These are phyloP conservation scores for Didymellaceae sp. DNA, from an alignment of 2,329 filamentous ascomycete genomes.

Conservation along the genomic window DNA sequence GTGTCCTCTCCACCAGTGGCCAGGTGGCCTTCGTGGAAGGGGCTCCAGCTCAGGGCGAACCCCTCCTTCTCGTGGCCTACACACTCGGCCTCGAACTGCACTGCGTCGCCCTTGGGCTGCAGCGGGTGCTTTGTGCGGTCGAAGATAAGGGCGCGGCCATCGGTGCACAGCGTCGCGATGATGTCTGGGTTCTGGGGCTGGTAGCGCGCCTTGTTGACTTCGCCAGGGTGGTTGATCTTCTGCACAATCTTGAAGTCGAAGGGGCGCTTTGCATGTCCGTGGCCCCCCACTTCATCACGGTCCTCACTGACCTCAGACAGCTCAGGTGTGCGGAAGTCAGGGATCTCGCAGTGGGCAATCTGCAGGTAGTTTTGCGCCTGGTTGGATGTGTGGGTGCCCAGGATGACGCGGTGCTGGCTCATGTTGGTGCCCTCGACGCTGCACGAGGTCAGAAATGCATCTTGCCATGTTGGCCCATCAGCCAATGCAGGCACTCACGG, in stretches of 20 bases:
- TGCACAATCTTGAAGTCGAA: conserved; percentile 93
- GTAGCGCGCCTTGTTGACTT: conserved; percentile 98
- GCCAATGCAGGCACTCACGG: conserved; percentile 26
- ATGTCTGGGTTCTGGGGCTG: conserved; percentile 97
- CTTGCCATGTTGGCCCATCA: not conserved
- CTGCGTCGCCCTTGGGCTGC: conserved; percentile 66
- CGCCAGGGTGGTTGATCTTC: conserved; percentile 93
- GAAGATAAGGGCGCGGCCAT: conserved; percentile 89
- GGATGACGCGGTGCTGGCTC: conserved; percentile 83
- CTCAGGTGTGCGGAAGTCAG: conserved; percentile 75
- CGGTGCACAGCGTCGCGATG: conserved; percentile 89
- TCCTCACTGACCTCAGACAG: conserved; percentile 89
- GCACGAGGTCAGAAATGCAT: conserved; percentile 47
- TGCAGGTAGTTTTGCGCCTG: conserved; percentile 89
- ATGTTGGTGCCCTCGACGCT: conserved; percentile 78
- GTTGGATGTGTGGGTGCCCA: conserved; percentile 93
- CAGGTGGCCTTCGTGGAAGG: conserved; percentile 79
- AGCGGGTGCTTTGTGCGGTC: conserved; percentile 93
- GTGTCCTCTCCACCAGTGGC: conserved; percentile 91
- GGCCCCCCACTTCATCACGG: conserved; percentile 90
- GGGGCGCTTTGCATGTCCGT: conserved; percentile 77
- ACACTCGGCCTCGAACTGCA: conserved; percentile 84
- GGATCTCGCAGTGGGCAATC: conserved; percentile 92
- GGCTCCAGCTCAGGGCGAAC: conserved; percentile 92
- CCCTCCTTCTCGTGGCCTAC: conserved; percentile 87